Percentiles rank a stretch among this genome's conserved stretches.
These are phyloP conservation scores for Collybia mongolica DNA, from an alignment of 768 basidiomycete genomes.

Conservation along the genomic window DNA sequence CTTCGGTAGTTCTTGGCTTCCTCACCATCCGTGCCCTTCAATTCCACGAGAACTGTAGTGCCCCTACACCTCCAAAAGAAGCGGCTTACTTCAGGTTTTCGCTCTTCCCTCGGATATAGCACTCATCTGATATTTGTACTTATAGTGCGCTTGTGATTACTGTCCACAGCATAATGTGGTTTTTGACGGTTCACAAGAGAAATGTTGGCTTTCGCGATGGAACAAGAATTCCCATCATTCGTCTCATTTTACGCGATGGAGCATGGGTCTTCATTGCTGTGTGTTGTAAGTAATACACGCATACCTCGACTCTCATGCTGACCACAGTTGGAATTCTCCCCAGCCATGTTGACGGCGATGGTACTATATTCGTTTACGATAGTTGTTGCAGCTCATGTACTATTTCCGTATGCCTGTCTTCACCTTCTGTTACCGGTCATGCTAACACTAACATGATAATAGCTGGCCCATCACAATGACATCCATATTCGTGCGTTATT, in stretches of 20 bases:
- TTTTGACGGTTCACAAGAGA: not conserved
- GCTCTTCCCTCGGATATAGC: no score
- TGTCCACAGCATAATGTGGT: not conserved
- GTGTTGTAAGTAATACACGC: not conserved
- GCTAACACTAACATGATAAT: not conserved
- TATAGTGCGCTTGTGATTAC: not conserved
- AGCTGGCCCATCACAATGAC: slow-evolving; percentile 9
- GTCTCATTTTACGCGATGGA: not conserved
- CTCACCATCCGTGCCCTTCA: no score
- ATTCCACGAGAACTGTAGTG: no score
- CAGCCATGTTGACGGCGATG: no score
- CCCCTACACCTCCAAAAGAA: no score
- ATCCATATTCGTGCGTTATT: slow-evolving; percentile 7
- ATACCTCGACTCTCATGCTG: no score
- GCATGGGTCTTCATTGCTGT: slow-evolving; percentile 3
- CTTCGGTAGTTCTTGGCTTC: no score
- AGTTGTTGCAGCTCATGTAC: not conserved
- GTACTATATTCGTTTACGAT: not conserved
- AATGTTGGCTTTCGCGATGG: not conserved
- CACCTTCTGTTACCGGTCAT: not conserved
- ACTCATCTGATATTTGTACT: no score
- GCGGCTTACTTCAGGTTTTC: no score
- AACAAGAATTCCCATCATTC: not conserved
- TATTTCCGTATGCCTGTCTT: not conserved
- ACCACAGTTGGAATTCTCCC: no score